Percentiles rank a stretch among this genome's conserved stretches.
These are phyloP conservation scores for Paramecium octaurelia DNA, from an alignment of 73 alveolate species.

Conservation along the genomic window DNA sequence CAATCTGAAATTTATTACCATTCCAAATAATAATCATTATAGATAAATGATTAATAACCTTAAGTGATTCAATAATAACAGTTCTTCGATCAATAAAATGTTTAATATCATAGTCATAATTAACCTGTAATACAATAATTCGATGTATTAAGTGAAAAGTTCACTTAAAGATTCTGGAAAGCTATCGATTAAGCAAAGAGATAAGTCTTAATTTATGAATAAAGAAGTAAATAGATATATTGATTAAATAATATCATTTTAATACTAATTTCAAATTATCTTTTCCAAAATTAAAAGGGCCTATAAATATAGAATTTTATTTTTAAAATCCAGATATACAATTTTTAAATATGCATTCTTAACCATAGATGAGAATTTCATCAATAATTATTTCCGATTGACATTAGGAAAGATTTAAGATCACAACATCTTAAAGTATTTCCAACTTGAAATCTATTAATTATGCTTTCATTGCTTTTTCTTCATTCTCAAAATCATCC, in stretches of 20 bases:
- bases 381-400: not conserved
- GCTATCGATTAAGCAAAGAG: not conserved
- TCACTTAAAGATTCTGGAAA: not conserved
- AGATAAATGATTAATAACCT: not conserved
- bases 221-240: not conserved
- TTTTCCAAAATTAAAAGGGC: not conserved
- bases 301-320: not conserved
- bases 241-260: not conserved
- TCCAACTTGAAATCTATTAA: not conserved
- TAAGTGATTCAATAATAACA: not conserved
- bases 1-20: not conserved
- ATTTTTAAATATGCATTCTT: not conserved
- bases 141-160: not conserved
- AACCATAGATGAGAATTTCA: conserved; percentile 7
- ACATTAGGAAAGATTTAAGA: not conserved
- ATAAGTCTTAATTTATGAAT: not conserved
- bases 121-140: not conserved
- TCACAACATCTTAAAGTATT: not conserved
- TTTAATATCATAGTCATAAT: not conserved
- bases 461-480: not conserved
- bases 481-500: not conserved
- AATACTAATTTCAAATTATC: not conserved
- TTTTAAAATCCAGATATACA: not conserved
- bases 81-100: not conserved
- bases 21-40: not conserved